Conservation (phyloP, 2,329 filamentous ascomycete species). For the Penicillium fuscoglaucum region DNA sequence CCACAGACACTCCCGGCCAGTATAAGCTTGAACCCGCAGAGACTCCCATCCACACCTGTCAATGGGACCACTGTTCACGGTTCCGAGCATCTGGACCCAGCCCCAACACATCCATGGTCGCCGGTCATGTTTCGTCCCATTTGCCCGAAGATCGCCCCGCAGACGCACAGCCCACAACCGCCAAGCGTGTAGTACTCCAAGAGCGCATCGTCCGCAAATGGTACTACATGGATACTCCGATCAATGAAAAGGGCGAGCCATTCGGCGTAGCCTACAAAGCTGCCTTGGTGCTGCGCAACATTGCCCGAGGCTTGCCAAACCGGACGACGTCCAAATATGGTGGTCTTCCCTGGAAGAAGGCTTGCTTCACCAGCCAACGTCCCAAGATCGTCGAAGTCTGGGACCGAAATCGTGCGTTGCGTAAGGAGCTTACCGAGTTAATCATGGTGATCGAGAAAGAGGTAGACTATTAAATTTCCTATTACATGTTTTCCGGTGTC, state of each 20-base stretch:
- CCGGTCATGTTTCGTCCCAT: slow-evolving; percentile 44
- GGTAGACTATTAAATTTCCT: slow-evolving; percentile 33
- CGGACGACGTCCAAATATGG: slow-evolving; percentile 31
- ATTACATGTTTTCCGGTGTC: background rate
- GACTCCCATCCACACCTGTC: slow-evolving; percentile 37
- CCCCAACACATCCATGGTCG: slow-evolving; percentile 39
- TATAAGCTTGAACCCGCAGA: slow-evolving; percentile 40
- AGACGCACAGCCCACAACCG: slow-evolving; percentile 35
- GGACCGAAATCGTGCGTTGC: slow-evolving; percentile 44
- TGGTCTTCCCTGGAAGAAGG: slow-evolving; percentile 41
- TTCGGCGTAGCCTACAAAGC: slow-evolving; percentile 50
- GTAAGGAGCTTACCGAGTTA: slow-evolving; percentile 45
- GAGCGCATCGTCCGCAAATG: slow-evolving; percentile 43
- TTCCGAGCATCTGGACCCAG: slow-evolving; percentile 38
- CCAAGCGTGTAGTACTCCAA: slow-evolving; percentile 41
- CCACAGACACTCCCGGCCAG: slow-evolving; percentile 33
- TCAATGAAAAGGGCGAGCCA: slow-evolving; percentile 46
- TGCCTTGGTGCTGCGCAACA: slow-evolving; percentile 49
- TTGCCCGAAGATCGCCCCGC: slow-evolving; percentile 38
- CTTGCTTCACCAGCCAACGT: slow-evolving; percentile 42
- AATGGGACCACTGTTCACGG: slow-evolving; percentile 42
- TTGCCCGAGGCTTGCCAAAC: slow-evolving; percentile 45
- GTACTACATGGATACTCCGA: slow-evolving; percentile 44
- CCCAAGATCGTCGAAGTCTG: slow-evolving; percentile 41
- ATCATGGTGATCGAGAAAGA: slow-evolving; percentile 45